Conservation (phyloP, 2,329 filamentous ascomycete species). For the Phaeosphaeriaceae sp. region DNA sequence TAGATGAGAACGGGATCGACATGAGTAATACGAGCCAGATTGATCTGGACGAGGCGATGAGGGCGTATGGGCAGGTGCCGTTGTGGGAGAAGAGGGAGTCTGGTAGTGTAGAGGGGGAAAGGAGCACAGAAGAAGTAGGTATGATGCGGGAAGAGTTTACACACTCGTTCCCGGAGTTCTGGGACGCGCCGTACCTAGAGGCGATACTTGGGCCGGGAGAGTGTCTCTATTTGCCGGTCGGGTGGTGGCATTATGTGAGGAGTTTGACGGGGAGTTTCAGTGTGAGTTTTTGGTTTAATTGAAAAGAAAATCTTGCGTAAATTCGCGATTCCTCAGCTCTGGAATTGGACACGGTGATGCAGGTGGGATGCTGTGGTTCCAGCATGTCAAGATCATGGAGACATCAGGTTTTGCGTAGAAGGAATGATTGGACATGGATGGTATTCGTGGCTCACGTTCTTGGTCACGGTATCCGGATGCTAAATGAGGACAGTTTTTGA, state of each 20-base stretch:
- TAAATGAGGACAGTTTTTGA: no score
- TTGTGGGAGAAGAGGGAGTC: constrained; percentile 34
- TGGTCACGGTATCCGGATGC: no score
- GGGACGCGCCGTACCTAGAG: constrained; percentile 72
- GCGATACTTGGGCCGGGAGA: constrained; percentile 82
- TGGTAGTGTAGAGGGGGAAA: constrained; percentile 43
- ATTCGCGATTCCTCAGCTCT: no score
- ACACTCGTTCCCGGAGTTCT: constrained; percentile 61
- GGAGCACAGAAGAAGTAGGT: neutral
- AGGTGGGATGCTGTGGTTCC: no score
- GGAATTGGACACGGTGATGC: no score
- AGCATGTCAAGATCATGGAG: no score
- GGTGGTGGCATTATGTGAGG: constrained; percentile 98
- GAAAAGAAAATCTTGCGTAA: no score
- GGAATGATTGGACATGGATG: no score
- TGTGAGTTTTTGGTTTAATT: constrained; percentile 87
- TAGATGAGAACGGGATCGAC: constrained; percentile 73
- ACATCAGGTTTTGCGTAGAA: no score
- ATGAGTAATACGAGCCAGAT: constrained; percentile 90
- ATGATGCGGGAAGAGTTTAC: constrained; percentile 25
- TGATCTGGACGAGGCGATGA: constrained; percentile 74
- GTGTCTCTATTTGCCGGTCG: constrained; percentile 85
- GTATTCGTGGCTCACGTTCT: no score
- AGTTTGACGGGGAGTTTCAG: constrained; percentile 88
- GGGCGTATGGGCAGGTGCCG: constrained; percentile 47